Evolutionary conservation across 805 yeast species (phyloP), one percentile per base, ranked within the genome.

Genomic region (Candida pini): DNA sequence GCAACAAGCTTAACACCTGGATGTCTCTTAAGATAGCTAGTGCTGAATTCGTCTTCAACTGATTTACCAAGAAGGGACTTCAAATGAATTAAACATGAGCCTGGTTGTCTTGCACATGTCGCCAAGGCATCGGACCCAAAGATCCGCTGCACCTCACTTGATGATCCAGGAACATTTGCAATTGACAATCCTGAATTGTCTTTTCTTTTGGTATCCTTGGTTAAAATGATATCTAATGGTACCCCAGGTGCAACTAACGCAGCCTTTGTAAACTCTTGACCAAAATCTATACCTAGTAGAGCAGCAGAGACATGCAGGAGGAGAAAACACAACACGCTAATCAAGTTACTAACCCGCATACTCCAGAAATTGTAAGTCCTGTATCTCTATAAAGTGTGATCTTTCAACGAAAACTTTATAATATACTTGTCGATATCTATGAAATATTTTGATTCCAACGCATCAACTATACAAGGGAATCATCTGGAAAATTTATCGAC

Each of bases 201-300:
- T 56, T 92, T 92, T 38, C 98, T 71, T 60, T 88, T 86, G 3
- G 96, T 81, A 50, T 92, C 97, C 18, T 86, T 81, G 4, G 97
- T 86, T 41, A 92, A 64, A 10, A 92, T 81, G 26, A 92, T 72
- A 51, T 92, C 97, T 53, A 89, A 79, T 12, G 88, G 82, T 15
- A 87, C 78, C 9, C 88, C 86, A 0, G 97, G 97, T 0, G 96
- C 96, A 26, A 92, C 83, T 30, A 92, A 66, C 32, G 81, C 85
- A 2, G 95, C 87, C 56, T 92, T 92, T 17, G 88, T 75, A 64
- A 68, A 83, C 51, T 88, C 90, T 36, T 84, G 81, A 34, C 98
- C 98, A 52, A 71, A 79, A 56, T 92, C 98, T 26, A 92, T 66
- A 16, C 96, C 97, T 32, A 92, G 63, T 8, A 92, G 71, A 2